phyloP scores from a whole-genome alignment of 768 basidiomycete genomes.

The Leccinum broughii region DNA sequence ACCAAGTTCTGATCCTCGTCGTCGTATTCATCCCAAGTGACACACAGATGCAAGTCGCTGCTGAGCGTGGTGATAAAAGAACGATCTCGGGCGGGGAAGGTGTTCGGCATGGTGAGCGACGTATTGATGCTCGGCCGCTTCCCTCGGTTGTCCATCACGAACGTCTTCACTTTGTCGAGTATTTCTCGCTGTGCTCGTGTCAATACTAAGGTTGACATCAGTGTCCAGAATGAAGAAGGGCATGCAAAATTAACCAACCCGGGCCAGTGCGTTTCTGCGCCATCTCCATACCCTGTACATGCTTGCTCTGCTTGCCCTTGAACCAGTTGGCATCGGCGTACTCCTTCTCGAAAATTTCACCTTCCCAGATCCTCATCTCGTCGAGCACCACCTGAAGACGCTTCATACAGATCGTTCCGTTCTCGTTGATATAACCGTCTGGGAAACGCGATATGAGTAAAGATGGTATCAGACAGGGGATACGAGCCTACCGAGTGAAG shows the following conservation, averaged over 20 bases:
- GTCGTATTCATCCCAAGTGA: constrained; percentile 95
- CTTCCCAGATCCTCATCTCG: constrained; percentile 87
- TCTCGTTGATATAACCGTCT: constrained; percentile 95
- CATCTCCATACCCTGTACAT: constrained; percentile 63
- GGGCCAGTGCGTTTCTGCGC: constrained; percentile 58
- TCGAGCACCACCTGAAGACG: constrained; percentile 85
- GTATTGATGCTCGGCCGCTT: constrained; percentile 30
- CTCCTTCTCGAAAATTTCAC: constrained; percentile 89
- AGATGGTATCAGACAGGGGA: neutral
- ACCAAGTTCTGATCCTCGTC: constrained; percentile 78
- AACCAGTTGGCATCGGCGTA: constrained; percentile 90
- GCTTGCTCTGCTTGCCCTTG: constrained; percentile 87
- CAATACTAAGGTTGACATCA: constrained; percentile 47
- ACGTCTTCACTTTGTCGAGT: constrained; percentile 75
- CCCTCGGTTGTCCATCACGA: constrained; percentile 54
- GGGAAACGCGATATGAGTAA: constrained; percentile 4
- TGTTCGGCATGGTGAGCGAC: constrained; percentile 70
- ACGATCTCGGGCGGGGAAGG: constrained; percentile 77
- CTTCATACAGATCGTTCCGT: constrained; percentile 75
- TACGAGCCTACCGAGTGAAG: constrained; percentile 58
- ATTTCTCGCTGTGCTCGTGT: constrained; percentile 74
- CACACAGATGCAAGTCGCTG: constrained; percentile 69
- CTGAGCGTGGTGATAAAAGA: constrained; percentile 77
- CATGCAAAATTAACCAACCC: constrained; percentile 45
- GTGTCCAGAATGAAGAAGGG: neutral